Conservation (phyloP, 148 eudicot species). For the Camellia granthamiana region DNA sequence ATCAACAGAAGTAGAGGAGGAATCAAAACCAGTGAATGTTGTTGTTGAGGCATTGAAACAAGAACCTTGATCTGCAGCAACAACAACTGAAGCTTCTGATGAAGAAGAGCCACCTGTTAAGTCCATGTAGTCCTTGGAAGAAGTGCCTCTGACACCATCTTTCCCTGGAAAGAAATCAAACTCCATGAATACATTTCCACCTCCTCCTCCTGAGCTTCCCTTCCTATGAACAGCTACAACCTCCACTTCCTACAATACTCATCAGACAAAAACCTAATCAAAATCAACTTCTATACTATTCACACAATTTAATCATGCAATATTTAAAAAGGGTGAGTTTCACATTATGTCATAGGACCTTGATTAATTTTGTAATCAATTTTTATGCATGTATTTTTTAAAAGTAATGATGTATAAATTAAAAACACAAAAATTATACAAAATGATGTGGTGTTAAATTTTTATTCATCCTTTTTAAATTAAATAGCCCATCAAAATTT, state of each 20-base stretch:
- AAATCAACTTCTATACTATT: too few relatives aligned
- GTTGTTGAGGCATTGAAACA: slow-evolving; percentile 20
- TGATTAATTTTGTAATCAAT: too few relatives aligned
- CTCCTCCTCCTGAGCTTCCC: slow-evolving; percentile 14
- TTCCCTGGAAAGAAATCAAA: slow-evolving; percentile 55
- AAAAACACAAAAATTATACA: too few relatives aligned
- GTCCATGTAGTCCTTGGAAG: slow-evolving; percentile 24
- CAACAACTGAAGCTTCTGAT: slow-evolving; percentile 27
- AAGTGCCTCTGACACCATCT: slow-evolving; percentile 2
- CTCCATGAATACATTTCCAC: slow-evolving; percentile 40
- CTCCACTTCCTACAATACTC: slow-evolving; percentile 19
- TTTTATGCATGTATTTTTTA: too few relatives aligned
- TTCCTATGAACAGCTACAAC: slow-evolving; percentile 51
- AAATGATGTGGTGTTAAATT: too few relatives aligned
- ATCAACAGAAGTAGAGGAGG: slow-evolving; percentile 43
- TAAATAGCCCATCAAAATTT: too few relatives aligned
- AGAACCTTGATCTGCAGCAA: slow-evolving; percentile 8
- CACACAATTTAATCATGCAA: too few relatives aligned
- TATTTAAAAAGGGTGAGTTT: too few relatives aligned
- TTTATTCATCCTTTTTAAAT: too few relatives aligned
- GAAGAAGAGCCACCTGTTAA: slow-evolving; percentile 15
- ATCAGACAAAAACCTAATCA: not conserved
- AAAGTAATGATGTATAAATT: too few relatives aligned
- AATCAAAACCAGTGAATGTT: slow-evolving; percentile 2
- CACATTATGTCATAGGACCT: too few relatives aligned